Conservation (phyloP, 2,329 filamentous ascomycete genomes). For the Colletotrichum horii region DNA sequence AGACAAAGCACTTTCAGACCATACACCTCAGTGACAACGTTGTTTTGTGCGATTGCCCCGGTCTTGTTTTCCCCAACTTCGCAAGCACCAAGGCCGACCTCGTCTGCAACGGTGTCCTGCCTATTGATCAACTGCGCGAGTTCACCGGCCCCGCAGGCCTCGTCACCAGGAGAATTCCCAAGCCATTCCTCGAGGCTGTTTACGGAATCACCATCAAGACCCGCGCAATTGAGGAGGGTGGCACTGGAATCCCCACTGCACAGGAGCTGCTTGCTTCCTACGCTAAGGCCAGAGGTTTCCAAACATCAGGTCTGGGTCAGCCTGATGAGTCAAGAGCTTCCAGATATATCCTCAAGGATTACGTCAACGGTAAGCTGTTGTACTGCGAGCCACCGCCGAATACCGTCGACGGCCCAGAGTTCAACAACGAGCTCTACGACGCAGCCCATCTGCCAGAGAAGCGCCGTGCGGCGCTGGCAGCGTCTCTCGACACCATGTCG, state of each 20-base stretch:
- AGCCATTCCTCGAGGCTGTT: constrained; percentile 86
- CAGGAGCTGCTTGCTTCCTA: constrained; percentile 87
- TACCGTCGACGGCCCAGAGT: constrained; percentile 73
- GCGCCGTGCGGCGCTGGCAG: constrained; percentile 69
- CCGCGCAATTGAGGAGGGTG: constrained; percentile 86
- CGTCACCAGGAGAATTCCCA: constrained; percentile 84
- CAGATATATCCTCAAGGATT: constrained; percentile 91
- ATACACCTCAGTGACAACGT: constrained; percentile 91
- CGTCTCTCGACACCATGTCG: constrained; percentile 52
- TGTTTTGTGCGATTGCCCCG: constrained; percentile 95
- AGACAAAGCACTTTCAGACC: constrained; percentile 99
- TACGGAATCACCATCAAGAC: constrained; percentile 91
- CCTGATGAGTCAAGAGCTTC: constrained; percentile 94
- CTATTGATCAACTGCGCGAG: constrained; percentile 95
- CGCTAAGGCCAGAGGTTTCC: constrained; percentile 87
- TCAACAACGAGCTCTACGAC: constrained; percentile 92
- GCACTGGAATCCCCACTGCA: constrained; percentile 83
- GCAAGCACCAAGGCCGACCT: constrained; percentile 95
- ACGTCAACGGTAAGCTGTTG: constrained; percentile 93
- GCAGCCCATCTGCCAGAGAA: constrained; percentile 81
- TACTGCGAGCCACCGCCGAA: constrained; percentile 87
- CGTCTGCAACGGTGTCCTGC: constrained; percentile 91
- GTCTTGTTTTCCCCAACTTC: constrained; percentile 98
- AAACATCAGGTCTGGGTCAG: constrained; percentile 85
- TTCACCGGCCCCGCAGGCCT: constrained; percentile 86